These are phyloP conservation scores for Coelastrella sp. DNA, from an alignment of 139 green algal species.

Conservation along the genomic window DNA sequence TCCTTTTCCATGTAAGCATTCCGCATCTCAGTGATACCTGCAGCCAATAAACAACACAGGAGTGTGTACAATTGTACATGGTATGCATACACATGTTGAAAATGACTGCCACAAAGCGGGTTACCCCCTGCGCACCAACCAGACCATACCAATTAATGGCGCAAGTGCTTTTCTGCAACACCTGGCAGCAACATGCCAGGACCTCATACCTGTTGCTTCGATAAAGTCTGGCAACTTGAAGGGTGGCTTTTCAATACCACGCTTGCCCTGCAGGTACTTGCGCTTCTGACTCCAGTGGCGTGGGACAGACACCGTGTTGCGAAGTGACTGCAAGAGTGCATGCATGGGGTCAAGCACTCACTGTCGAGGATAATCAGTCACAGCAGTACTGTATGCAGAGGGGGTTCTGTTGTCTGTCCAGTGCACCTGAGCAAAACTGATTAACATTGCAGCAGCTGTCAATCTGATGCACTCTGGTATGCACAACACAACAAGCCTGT, in stretches of 20 bases:
- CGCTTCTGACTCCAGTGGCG: constrained; percentile 98
- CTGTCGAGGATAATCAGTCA: background rate
- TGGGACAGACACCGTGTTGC: constrained; percentile 95
- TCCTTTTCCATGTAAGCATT: constrained; percentile 91
- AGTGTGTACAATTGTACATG: background rate
- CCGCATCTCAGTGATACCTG: constrained; percentile 95
- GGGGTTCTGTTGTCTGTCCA: no score
- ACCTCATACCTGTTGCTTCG: constrained; percentile 56
- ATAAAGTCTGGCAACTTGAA: constrained; percentile 99
- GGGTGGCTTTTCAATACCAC: constrained; percentile 98
- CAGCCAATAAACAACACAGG: background rate
- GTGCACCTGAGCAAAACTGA: no score
- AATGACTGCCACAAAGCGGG: no score
- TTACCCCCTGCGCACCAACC: background rate
- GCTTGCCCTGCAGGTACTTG: constrained; percentile 97
- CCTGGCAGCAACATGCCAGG: no score
- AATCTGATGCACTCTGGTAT: no score
- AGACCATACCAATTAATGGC: no score
- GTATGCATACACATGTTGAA: no score
- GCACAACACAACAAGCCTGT: no score
- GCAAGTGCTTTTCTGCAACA: no score
- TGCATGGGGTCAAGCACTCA: background rate
- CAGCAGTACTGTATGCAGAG: no score
- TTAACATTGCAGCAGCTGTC: no score
- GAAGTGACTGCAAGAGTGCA: constrained; percentile 47